A percentile compares a stretch with the other conserved stretches of the same genome.
Evolutionary conservation across 768 basidiomycete genomes (phyloP).

Genomic region (Leucosporidium yakuticum): DNA sequence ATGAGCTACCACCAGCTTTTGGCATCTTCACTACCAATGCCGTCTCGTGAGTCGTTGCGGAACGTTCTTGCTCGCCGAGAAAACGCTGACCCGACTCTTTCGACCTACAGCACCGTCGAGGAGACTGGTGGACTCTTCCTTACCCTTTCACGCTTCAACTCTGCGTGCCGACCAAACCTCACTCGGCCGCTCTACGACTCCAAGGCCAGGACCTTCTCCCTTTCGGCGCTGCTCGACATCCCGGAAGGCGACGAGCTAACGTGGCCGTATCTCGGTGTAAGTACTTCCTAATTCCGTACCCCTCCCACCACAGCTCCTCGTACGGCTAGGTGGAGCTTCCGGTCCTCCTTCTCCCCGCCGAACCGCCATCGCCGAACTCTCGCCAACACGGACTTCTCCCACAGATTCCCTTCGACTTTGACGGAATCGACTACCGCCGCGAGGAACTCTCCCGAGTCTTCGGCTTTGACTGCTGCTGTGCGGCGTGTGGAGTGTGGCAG

Average conservation of each 20-base stretch:
- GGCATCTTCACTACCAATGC: constrained; percentile 32
- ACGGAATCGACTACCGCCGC: constrained; percentile 11
- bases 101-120: constrained; percentile 10
- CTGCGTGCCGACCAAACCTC: constrained; percentile 22
- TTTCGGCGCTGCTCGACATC: constrained; percentile 20
- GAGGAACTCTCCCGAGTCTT: constrained; percentile 27
- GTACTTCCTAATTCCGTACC: too few relatives aligned
- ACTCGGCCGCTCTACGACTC: constrained; percentile 19
- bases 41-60: constrained; percentile 15
- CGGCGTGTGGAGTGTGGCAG: constrained; percentile 1
- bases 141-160: constrained; percentile 26
- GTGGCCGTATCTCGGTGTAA: constrained; percentile 22
- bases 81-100: background rate
- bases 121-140: constrained; percentile 31
- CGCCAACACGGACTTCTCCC: too few relatives aligned
- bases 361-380: too few relatives aligned
- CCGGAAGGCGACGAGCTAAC: constrained; percentile 17
- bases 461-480: constrained; percentile 26
- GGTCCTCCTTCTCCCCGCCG: too few relatives aligned
- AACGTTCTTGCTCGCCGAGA: background rate
- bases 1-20: constrained; percentile 13
- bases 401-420: constrained; percentile 27
- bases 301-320: background rate
- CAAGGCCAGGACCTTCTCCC: background rate
- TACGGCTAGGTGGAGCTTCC: background rate